phyloP scores from a whole-genome alignment of 768 basidiomycete genomes.

The Lactarius pseudohatsudake region DNA sequence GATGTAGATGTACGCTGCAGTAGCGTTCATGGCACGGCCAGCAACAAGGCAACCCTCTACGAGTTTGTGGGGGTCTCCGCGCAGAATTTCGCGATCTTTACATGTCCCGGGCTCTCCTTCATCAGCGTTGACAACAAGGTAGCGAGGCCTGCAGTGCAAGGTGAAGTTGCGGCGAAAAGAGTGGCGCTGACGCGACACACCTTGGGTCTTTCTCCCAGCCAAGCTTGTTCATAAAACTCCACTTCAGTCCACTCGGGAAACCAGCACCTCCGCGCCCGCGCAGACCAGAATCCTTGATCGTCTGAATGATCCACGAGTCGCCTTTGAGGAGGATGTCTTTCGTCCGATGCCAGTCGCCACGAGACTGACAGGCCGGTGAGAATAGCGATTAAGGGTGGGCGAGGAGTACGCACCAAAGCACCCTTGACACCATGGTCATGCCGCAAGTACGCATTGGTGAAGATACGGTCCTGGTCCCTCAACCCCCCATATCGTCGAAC shows the following conservation, averaged over 20 bases:
- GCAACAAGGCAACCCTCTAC: conserved; percentile 97
- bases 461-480: conserved; percentile 92
- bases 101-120: conserved; percentile 99
- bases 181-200: conserved; percentile 39
- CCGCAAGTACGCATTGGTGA: conserved; percentile 84
- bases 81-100: conserved; percentile 97
- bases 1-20: conserved; percentile 98
- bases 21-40: conserved; percentile 96
- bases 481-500: conserved; percentile 90
- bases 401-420: conserved; percentile 59
- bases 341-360: conserved; percentile 98
- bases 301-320: conserved; percentile 95
- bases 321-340: conserved; percentile 96
- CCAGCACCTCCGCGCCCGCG: conserved; percentile 96
- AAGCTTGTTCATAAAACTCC: conserved; percentile 99
- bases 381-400: not conserved
- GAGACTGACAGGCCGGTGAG: conserved; percentile 49
- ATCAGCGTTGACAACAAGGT: conserved; percentile 97
- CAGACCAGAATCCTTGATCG: conserved; percentile 93
- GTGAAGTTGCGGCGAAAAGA: not conserved
- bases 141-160: conserved; percentile 69
- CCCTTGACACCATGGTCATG: conserved; percentile 95
- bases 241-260: conserved; percentile 95
- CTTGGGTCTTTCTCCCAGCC: conserved; percentile 93
- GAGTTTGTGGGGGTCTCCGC: conserved; percentile 98